Conservation (phyloP, 495 filamentous ascomycete genomes). For the Aspergillus haitiensis region DNA sequence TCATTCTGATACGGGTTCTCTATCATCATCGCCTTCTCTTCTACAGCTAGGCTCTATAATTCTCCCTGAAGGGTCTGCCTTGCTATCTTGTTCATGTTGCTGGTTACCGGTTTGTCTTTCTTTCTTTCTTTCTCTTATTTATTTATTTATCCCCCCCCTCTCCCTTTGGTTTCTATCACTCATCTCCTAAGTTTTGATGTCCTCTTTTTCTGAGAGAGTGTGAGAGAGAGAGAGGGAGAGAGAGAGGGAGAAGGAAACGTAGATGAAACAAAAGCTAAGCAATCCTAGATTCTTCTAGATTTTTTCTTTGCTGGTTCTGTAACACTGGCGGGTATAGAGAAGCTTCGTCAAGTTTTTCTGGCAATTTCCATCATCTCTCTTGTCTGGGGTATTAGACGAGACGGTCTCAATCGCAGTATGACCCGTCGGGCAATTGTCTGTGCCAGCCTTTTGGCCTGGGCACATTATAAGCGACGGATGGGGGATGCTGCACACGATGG, state of each 20-base stretch:
- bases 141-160: too few species aligned
- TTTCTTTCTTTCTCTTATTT: background rate
- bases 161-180: background rate
- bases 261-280: too few species aligned
- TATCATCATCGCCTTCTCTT: too few species aligned
- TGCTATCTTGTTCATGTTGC: slow-evolving; percentile 15
- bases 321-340: slow-evolving; percentile 6
- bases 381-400: background rate
- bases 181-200: too few species aligned
- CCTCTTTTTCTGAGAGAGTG: too few species aligned
- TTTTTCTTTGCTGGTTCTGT: slow-evolving; percentile 15
- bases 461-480: slow-evolving; percentile 9
- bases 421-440: slow-evolving; percentile 14
- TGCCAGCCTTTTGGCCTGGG: slow-evolving; percentile 10
- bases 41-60: background rate
- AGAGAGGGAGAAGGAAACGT: too few species aligned
- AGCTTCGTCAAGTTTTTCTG: slow-evolving; percentile 12
- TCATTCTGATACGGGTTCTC: too few species aligned
- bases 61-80: slow-evolving; percentile 15
- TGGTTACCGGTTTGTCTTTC: slow-evolving; percentile 15
- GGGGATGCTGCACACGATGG: background rate
- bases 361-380: slow-evolving; percentile 13
- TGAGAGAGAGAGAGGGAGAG: too few species aligned
- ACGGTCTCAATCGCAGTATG: slow-evolving; percentile 11
- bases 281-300: slow-evolving; percentile 9